These are phyloP conservation scores for Serendipita sp. DNA, from an alignment of 768 basidiomycete genomes.

Conservation along the genomic window DNA sequence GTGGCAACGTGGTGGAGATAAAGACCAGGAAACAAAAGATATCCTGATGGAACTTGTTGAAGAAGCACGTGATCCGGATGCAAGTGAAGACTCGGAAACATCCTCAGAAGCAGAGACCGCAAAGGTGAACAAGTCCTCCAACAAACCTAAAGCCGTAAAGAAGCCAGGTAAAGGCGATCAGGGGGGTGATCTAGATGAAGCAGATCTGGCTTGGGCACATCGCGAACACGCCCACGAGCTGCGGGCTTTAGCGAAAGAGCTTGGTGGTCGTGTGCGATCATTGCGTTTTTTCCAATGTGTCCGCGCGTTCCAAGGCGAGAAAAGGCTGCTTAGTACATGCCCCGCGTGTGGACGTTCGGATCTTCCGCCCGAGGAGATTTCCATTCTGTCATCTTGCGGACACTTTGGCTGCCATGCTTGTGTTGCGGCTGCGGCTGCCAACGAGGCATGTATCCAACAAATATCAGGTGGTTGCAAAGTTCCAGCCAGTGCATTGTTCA, in stretches of 20 bases:
- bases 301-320: constrained; percentile 69
- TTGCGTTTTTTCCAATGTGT: constrained; percentile 85
- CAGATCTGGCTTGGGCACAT: constrained; percentile 59
- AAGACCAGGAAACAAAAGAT: constrained; percentile 41
- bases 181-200: constrained; percentile 33
- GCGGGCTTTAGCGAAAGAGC: constrained; percentile 68
- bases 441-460: constrained; percentile 67
- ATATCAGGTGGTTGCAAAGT: constrained; percentile 55
- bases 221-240: constrained; percentile 80
- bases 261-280: constrained; percentile 78
- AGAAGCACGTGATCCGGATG: constrained; percentile 32
- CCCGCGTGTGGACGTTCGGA: constrained; percentile 39
- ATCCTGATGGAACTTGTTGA: constrained; percentile 42
- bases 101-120: constrained; percentile 15
- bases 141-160: constrained; percentile 3
- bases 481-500: constrained; percentile 62
- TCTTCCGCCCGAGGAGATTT: constrained; percentile 49
- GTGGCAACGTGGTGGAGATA: constrained; percentile 54
- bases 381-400: constrained; percentile 82
- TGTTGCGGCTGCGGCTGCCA: constrained; percentile 53
- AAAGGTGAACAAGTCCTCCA: constrained; percentile 13
- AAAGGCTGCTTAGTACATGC: constrained; percentile 37
- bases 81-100: constrained; percentile 16
- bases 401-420: constrained; percentile 71
- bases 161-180: constrained; percentile 22